Base-by-base conservation (phyloP, 495 filamentous ascomycete species). In the Eremomyces bilateralis region DNA sequence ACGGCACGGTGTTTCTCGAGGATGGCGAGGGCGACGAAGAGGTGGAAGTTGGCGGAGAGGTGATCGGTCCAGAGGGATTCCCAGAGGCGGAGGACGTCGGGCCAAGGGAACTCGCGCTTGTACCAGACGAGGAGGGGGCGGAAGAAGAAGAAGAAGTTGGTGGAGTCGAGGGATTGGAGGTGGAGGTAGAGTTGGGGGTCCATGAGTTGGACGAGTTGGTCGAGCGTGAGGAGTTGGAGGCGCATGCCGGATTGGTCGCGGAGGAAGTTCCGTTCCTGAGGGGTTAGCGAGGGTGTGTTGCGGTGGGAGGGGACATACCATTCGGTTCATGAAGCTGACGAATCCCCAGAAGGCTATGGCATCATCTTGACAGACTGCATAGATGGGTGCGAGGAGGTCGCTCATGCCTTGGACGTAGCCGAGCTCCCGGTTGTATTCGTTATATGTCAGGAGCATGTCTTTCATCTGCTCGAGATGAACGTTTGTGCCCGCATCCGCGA, bases 101-200 rank as follows among this genome's bases (percentile, higher is more conserved):
- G 49, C 80, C 82, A 95, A 45, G 69, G 63, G 46, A 95, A 97
- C 55, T 97, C 88, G 3, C 88, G 77, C 58, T 97, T 95, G 55
- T 84, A 97, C 85, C 85, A 95, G 15, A 97, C 88, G 0, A 97
- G 62, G 17, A 97, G 61, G 84, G 94, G 94, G 17, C 88, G 74
- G 66, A 95, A 97, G 63, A 95, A 95, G 62, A 97, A 97, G 54
- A 97, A 97, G 56, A 95, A 97, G 54, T 97, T 95, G 15, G 88
- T 95, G 45, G 73, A 81, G 41, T 95, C 90, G 17, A 84, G 81
- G 4, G 64, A 70, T 48, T 92, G 69, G 0, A 97, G 64, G 48
- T 97, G 88, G 6, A 80, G 57, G 47, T 94, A 95, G 25, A 97
- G 69, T 47, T 82, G 76, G 0, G 88, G 84, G 43, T 97, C 88